Evolutionary conservation across 495 filamentous ascomycete genomes (phyloP).

Genomic region (Neurospora tetraspora): DNA sequence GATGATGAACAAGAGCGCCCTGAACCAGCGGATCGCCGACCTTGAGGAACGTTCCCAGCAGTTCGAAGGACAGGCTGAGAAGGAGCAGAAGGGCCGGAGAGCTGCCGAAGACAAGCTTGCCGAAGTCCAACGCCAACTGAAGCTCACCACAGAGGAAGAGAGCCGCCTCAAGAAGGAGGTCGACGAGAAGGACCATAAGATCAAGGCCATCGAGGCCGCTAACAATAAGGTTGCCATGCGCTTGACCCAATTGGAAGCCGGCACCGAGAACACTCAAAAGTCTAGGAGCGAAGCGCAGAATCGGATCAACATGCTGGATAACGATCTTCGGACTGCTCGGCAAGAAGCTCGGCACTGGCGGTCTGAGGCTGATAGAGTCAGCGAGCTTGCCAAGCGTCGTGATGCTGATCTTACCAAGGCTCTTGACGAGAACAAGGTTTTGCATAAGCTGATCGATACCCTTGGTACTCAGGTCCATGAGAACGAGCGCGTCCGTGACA

Average conservation of each 20-base stretch:
- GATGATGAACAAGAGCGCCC: conserved; percentile 39
- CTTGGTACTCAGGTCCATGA: conserved; percentile 74
- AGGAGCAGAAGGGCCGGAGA: conserved; percentile 55
- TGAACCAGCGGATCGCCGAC: conserved; percentile 36
- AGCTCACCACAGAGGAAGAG: conserved; percentile 60
- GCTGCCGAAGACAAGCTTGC: conserved; percentile 63
- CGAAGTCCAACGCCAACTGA: conserved; percentile 59
- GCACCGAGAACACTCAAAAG: conserved; percentile 54
- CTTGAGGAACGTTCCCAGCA: conserved; percentile 33
- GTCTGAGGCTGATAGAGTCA: conserved; percentile 35
- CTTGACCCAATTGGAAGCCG: conserved; percentile 50
- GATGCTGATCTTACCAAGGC: conserved; percentile 30
- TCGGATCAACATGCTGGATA: conserved; percentile 36
- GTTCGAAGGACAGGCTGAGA: conserved; percentile 34
- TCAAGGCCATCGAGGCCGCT: conserved; percentile 34
- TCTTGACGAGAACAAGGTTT: conserved; percentile 36
- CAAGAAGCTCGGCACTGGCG: conserved; percentile 41
- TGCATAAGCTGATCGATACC: conserved; percentile 56
- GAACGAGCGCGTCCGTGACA: conserved; percentile 65
- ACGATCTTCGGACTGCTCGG: conserved; percentile 37
- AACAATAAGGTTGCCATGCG: conserved; percentile 46
- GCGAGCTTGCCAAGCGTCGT: conserved; percentile 29
- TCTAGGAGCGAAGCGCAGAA: conserved; percentile 54
- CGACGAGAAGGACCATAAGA: conserved; percentile 49
- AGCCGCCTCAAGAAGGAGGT: conserved; percentile 57